Percentiles rank a stretch among this genome's conserved stretches.
Evolutionary conservation across 2,329 filamentous ascomycete species (phyloP).

Genomic region (Coleophoma eucalyptorum): DNA sequence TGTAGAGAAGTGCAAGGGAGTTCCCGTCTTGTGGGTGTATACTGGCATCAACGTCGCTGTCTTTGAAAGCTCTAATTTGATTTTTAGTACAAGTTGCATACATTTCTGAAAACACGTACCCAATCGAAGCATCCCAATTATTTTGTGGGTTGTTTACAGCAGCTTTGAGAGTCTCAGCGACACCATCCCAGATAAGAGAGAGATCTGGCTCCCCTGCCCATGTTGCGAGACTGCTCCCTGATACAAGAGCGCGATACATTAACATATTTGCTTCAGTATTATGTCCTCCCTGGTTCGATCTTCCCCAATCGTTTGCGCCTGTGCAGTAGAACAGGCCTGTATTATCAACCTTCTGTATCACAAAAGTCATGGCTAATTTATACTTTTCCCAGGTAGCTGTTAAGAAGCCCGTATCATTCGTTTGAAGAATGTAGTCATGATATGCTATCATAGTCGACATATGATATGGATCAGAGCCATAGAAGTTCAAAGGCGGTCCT

Average conservation of each 20-base stretch:
- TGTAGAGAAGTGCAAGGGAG: constrained; percentile 42
- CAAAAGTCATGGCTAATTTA: constrained; percentile 38
- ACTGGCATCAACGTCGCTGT: constrained; percentile 42
- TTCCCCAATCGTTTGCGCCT: constrained; percentile 23
- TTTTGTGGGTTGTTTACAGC: constrained; percentile 12
- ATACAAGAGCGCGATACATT: constrained; percentile 41
- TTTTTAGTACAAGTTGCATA: constrained; percentile 9
- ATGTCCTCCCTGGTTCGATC: constrained; percentile 21
- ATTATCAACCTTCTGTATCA: constrained; percentile 38
- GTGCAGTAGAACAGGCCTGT: constrained; percentile 26
- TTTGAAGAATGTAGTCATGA: constrained; percentile 54
- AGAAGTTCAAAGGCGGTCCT: constrained; percentile 37
- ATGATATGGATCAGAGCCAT: constrained; percentile 48
- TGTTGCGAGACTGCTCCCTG: constrained; percentile 38
- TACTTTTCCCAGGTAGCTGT: constrained; percentile 43
- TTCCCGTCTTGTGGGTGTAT: constrained; percentile 60
- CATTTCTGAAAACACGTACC: constrained; percentile 10
- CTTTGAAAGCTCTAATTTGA: constrained; percentile 21
- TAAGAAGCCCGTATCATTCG: constrained; percentile 46
- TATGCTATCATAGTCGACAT: constrained; percentile 54
- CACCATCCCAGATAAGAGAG: constrained; percentile 8
- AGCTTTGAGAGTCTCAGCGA: constrained; percentile 14
- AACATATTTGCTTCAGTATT: constrained; percentile 27
- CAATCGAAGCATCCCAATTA: constrained; percentile 15
- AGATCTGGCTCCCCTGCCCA: constrained; percentile 29